phyloP scores from a whole-genome alignment of 805 yeast genomes.

The Saturnispora sanitii region DNA sequence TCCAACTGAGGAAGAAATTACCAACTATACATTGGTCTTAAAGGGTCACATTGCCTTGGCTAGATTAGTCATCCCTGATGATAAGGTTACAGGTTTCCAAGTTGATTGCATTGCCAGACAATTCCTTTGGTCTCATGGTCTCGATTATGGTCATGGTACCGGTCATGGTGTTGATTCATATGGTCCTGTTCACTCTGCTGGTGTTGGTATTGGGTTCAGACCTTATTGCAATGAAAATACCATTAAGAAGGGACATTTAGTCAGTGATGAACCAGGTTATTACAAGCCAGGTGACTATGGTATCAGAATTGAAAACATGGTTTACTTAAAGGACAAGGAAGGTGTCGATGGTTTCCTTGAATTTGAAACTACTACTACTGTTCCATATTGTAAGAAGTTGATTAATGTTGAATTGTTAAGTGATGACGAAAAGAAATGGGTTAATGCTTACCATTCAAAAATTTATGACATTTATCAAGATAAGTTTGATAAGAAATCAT shows the following conservation, averaged over 20 bases:
- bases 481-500: constrained; percentile 29
- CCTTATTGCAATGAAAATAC: constrained; percentile 36
- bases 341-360: constrained; percentile 36
- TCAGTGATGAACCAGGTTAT: constrained; percentile 56
- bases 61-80: constrained; percentile 39
- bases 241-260: constrained; percentile 43
- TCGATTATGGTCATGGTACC: constrained; percentile 56
- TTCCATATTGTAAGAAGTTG: constrained; percentile 46
- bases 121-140: constrained; percentile 43
- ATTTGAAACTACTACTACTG: constrained; percentile 48
- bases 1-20: constrained; percentile 38
- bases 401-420: constrained; percentile 37
- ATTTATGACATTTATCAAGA: constrained; percentile 36
- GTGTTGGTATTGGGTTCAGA: constrained; percentile 51
- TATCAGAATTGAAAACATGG: constrained; percentile 43
- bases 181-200: constrained; percentile 55
- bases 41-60: constrained; percentile 47
- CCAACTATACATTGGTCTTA: constrained; percentile 46
- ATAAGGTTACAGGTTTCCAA: constrained; percentile 42
- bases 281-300: constrained; percentile 53
- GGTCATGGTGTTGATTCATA: constrained; percentile 58
- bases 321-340: constrained; percentile 33
- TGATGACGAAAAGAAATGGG: constrained; percentile 38
- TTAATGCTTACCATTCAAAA: constrained; percentile 38
- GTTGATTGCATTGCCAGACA: constrained; percentile 53